phyloP scores from a whole-genome alignment of 2,329 filamentous ascomycete genomes.

The Colletotrichum paranaense region DNA sequence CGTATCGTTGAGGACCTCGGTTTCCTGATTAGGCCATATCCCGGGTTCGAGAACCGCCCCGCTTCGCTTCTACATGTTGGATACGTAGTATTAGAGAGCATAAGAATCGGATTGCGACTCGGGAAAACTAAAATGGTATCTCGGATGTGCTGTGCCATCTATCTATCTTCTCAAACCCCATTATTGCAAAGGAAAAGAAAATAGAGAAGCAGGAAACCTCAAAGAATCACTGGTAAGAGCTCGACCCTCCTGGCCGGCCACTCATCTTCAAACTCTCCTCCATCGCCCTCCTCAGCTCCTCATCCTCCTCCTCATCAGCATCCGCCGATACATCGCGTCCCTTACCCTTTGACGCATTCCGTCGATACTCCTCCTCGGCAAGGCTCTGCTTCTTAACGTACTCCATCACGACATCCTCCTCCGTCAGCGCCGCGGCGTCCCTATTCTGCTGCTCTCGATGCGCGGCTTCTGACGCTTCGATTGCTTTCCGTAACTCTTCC shows the following conservation, averaged over 20 bases:
- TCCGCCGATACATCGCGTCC: conserved; percentile 42
- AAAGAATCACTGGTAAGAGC: conserved; percentile 11
- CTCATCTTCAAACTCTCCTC: conserved; percentile 64
- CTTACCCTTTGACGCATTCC: conserved; percentile 48
- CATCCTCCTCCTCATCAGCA: conserved; percentile 57
- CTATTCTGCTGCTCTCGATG: conserved; percentile 57
- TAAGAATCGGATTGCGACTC: background rate
- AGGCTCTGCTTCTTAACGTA: conserved; percentile 83
- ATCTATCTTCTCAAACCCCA: background rate
- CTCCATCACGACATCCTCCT: conserved; percentile 80
- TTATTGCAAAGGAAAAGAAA: background rate
- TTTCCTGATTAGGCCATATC: background rate
- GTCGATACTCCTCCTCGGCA: conserved; percentile 69
- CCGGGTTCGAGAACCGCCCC: background rate
- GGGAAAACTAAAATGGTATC: conserved; percentile 30
- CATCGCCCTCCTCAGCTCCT: conserved; percentile 66
- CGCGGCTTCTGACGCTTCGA: conserved; percentile 59
- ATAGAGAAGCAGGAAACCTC: background rate
- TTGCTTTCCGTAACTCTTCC: conserved; percentile 57
- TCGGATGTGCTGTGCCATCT: conserved; percentile 29
- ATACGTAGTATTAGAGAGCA: no score
- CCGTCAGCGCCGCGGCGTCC: conserved; percentile 58
- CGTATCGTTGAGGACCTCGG: background rate
- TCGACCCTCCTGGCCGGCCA: conserved; percentile 37
- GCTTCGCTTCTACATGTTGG: background rate